Base-by-base conservation (phyloP, 345 rosid species). In the Salix dunnii region DNA sequence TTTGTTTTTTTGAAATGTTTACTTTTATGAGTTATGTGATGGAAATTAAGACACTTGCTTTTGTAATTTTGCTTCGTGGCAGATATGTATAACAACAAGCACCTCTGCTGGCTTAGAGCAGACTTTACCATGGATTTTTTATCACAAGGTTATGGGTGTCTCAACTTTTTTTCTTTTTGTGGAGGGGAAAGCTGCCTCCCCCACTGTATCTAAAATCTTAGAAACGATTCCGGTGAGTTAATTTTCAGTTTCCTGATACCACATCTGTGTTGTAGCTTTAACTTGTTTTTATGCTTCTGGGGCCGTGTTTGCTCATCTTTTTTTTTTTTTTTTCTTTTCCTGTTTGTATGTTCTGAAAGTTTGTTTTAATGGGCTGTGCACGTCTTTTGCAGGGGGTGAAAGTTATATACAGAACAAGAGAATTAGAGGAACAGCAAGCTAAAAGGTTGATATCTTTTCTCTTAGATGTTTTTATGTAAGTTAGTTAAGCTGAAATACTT, bases 61-160 rank as follows among this genome's bases (percentile, higher is more conserved):
- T 25, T 69, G 28, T 49, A 25, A 17, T 58, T 67, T 74, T 75
- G 43, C 27, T 66, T 63, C 0, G 42, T 43, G n/a, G n/a, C 80
- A 96, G 99, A 88, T 96, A 85, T 89, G 91, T 78, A 87, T 96
- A 80, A 89, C 91, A 4, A 85, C 98, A 48, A 96, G 97, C 84
- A 96, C 95, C 79, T 93, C 98, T 25, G 99, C 94, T 68, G 99
- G 98, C 40, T 81, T 96, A 75, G 95, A 92, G 69, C 98, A 93
- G 82, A 93, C 82, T 58, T 68, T 96, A 42, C 99, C 97, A 0
- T 96, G 99, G 99, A 78, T 93, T 21, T 93, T 85, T 76, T 93
- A 85, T 83, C 98, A 96, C 85, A 96, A 93, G 84, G 97, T 90
- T 76, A 87, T 90, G 77, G 99, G 98, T 30, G 92, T 92, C 82